Evolutionary conservation across 805 yeast genomes (phyloP), one percentile per base, ranked within the genome.

Genomic region (Kazachstania martiniae): DNA sequence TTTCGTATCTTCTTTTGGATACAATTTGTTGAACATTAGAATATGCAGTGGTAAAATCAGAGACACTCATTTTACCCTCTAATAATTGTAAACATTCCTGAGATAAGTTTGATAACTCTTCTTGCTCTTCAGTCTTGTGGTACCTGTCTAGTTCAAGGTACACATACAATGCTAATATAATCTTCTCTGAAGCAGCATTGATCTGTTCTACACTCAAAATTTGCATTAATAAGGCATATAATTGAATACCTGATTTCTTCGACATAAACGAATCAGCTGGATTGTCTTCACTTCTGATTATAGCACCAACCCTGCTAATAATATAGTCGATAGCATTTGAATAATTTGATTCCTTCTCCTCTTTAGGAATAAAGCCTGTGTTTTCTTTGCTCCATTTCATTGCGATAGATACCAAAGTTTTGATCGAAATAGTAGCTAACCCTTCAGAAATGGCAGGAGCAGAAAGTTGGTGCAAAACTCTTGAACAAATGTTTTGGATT

Each of bases 401-500:
- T 5, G 77, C 62, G 19, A 84, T 63, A 23, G 63, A 52, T 1
- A 78, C 75, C 39, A 87, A 54, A 38, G 78, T 77, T 52, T 78
- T 82, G 15, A 80, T 74, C 18, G 72, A 65, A 49, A 77, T 80
- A 12, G 65, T 52, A 0, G 82, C 80, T 35, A 85, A 61, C 1
- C 66, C 70, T 32, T 74, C 77, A 4, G 80, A 58, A 18, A 86
- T 64, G 5, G 68, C 56, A 2, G 95, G 91, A 2, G 95, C 95
- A 17, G 80, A 74, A 29, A 89, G 59, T 61, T 84, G 95, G 46
- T 87, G 80, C 37, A 85, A 63, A 23, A 72, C 58, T 45, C 85
- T 69, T 43, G 70, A 70, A 0, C 79, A 81, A 32, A 81, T 70
- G 0, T 72, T 70, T 49, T 82, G 89, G n/a, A 80, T 47, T 29